Conservation (phyloP, 2,329 filamentous ascomycete species). For the Colletotrichum sp. region DNA sequence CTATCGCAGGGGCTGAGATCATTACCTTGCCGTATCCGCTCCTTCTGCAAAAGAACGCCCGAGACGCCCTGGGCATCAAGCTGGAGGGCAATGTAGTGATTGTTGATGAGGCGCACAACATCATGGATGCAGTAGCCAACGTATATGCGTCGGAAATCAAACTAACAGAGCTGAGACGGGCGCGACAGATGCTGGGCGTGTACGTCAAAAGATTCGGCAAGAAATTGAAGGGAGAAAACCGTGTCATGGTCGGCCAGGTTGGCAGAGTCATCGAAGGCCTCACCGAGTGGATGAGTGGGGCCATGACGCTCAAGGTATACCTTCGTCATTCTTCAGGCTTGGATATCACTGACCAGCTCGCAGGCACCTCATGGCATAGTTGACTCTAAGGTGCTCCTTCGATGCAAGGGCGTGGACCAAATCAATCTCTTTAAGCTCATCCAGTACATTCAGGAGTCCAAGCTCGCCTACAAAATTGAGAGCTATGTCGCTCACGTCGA, state of each 20-base stretch:
- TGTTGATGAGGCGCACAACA: constrained; percentile 96
- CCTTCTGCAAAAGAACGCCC: constrained; percentile 82
- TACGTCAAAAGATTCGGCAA: constrained; percentile 91
- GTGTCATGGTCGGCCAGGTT: constrained; percentile 88
- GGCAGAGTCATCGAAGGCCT: constrained; percentile 84
- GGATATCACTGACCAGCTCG: constrained; percentile 12
- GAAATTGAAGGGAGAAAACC: constrained; percentile 86
- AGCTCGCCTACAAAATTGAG: constrained; percentile 92
- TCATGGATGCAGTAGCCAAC: constrained; percentile 91
- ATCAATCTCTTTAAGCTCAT: constrained; percentile 93
- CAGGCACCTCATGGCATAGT: constrained; percentile 69
- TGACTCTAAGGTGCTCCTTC: constrained; percentile 73
- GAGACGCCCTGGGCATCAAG: constrained; percentile 86
- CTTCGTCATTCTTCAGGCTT: no score
- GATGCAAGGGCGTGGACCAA: constrained; percentile 88
- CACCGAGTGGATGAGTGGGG: constrained; percentile 67
- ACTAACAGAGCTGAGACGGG: constrained; percentile 73
- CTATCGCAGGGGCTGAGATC: constrained; percentile 85
- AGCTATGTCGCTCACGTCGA: constrained; percentile 76
- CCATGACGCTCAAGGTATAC: constrained; percentile 51
- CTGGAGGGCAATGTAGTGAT: constrained; percentile 91
- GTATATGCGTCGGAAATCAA: constrained; percentile 84
- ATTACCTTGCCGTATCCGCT: constrained; percentile 92
- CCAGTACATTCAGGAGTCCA: constrained; percentile 88
- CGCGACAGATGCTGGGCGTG: constrained; percentile 75